A percentile compares a stretch with the other conserved stretches of the same genome.
These are phyloP conservation scores for Trypanosoma boissoni DNA, from an alignment of 208 protist genomes.

Conservation along the genomic window DNA sequence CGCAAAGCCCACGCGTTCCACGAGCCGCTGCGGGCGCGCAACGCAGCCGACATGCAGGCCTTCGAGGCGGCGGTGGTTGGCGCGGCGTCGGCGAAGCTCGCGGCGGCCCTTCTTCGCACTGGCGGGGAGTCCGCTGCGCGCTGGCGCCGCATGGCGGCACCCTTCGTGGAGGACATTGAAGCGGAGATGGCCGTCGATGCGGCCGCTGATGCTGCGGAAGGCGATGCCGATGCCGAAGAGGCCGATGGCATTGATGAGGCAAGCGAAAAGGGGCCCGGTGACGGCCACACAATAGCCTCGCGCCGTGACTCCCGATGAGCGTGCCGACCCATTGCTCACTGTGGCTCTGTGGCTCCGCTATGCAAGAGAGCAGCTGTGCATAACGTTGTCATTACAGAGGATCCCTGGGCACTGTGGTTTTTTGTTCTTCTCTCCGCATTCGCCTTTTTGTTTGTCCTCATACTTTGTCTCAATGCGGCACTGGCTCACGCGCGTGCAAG, in stretches of 20 bases:
- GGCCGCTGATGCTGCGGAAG: conserved; percentile 27
- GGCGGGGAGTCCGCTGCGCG: conserved; percentile 19
- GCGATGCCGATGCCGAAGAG: conserved; percentile 23
- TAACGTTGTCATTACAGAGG: too few relatives aligned
- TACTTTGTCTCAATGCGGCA: too few relatives aligned
- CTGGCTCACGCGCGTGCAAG: too few relatives aligned
- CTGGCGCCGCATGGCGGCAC: conserved; percentile 47
- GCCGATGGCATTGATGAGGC: conserved; percentile 17
- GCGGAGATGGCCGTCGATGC: conserved; percentile 19
- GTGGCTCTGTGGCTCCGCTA: too few relatives aligned
- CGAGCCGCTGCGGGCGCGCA: conserved; percentile 38
- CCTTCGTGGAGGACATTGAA: conserved; percentile 44
- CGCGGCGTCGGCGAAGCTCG: conserved; percentile 48
- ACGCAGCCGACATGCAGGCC: conserved; percentile 57
- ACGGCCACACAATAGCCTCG: not conserved
- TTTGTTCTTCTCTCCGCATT: too few relatives aligned
- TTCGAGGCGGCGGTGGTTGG: conserved; percentile 67
- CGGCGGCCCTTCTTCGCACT: conserved; percentile 23
- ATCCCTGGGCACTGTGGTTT: too few relatives aligned
- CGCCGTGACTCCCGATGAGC: too few relatives aligned
- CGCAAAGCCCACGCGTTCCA: conserved; percentile 62
- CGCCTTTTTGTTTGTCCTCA: too few relatives aligned
- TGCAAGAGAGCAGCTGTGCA: too few relatives aligned
- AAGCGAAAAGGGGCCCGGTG: conserved; percentile 1
- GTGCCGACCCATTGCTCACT: too few relatives aligned